phyloP scores from a whole-genome alignment of 2,329 filamentous ascomycete species.

The Colletotrichum truncatum region DNA sequence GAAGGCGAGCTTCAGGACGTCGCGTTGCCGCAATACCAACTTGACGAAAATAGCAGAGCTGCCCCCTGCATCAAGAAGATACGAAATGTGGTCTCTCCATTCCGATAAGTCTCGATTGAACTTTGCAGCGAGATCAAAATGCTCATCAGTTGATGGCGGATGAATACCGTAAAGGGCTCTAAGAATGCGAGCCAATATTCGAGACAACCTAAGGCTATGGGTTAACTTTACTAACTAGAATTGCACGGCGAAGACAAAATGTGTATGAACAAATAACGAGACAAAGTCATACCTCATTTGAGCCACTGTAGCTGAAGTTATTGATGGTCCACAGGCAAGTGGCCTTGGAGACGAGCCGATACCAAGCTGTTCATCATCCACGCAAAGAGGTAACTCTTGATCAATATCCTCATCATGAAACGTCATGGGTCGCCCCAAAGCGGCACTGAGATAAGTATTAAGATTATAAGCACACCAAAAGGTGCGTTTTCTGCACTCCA shows the following conservation, averaged over 20 bases:
- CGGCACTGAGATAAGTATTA: constrained; percentile 70
- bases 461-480: constrained; percentile 74
- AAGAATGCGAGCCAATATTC: constrained; percentile 44
- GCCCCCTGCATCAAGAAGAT: constrained; percentile 49
- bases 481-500: constrained; percentile 50
- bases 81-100: constrained; percentile 44
- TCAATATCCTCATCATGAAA: constrained; percentile 74
- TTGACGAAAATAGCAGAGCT: constrained; percentile 44
- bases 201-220: constrained; percentile 36
- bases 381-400: constrained; percentile 62
- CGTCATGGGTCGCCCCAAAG: constrained; percentile 67
- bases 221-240: not conserved
- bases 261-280: not conserved
- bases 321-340: constrained; percentile 26
- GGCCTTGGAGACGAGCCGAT: constrained; percentile 21
- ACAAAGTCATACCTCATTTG: constrained; percentile 41
- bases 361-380: constrained; percentile 56
- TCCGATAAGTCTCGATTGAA: constrained; percentile 40
- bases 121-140: constrained; percentile 36
- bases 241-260: no score
- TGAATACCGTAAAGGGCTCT: constrained; percentile 45
- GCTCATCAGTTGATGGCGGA: constrained; percentile 37
- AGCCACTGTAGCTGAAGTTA: constrained; percentile 44
- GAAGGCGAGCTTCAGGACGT: constrained; percentile 50
- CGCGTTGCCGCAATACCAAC: constrained; percentile 44